These are phyloP conservation scores for Tricholoma saponaceum DNA, from an alignment of 768 basidiomycete genomes.

Conservation along the genomic window DNA sequence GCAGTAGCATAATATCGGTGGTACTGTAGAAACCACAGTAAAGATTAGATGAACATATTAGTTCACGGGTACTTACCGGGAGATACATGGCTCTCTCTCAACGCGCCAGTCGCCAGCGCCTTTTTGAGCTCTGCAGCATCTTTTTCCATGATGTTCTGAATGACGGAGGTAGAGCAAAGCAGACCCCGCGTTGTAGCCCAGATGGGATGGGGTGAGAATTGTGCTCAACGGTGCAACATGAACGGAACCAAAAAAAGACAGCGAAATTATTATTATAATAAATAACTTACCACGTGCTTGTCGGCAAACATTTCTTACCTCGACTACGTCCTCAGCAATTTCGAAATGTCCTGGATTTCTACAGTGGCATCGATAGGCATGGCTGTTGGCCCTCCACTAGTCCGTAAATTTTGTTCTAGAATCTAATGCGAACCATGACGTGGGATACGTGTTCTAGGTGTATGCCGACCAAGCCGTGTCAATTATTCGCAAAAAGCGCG, in stretches of 20 bases:
- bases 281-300: background rate
- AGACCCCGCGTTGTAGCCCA: background rate
- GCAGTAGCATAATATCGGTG: slow-evolving; percentile 87
- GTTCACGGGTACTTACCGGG: slow-evolving; percentile 16
- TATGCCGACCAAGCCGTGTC: slow-evolving; percentile 81
- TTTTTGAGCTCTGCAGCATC: slow-evolving; percentile 31
- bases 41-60: background rate
- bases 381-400: slow-evolving; percentile 80
- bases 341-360: slow-evolving; percentile 56
- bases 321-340: background rate
- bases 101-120: slow-evolving; percentile 30
- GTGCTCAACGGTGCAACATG: background rate
- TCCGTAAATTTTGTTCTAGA: slow-evolving; percentile 10
- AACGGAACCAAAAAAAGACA: background rate
- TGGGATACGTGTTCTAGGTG: slow-evolving; percentile 36
- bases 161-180: background rate
- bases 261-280: no score
- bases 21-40: slow-evolving; percentile 38
- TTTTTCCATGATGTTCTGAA: slow-evolving; percentile 10
- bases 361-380: slow-evolving; percentile 69
- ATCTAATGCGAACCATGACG: background rate
- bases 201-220: background rate
- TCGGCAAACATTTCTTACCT: background rate
- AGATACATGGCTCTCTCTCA: slow-evolving; percentile 22
- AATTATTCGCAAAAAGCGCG: slow-evolving; percentile 73